Evolutionary conservation across 305 asterid genomes (phyloP).

Genomic region (Solanum aculeatissimum): DNA sequence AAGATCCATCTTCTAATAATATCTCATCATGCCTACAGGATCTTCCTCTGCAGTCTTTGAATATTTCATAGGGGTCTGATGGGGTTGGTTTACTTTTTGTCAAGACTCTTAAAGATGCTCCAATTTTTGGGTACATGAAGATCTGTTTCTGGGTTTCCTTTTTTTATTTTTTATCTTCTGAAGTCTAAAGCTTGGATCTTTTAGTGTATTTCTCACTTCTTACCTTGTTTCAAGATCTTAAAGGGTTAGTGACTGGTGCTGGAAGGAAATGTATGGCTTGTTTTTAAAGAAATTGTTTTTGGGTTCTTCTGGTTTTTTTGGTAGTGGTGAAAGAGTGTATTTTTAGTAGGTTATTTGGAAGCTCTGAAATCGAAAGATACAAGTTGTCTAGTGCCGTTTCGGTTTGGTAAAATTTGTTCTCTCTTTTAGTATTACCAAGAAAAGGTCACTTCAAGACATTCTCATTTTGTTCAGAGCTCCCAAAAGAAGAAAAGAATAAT

Average conservation of each 20-base stretch:
- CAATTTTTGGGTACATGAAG: not conserved
- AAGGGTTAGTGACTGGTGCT: too few species aligned
- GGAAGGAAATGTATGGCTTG: not conserved
- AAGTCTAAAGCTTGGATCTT: not conserved
- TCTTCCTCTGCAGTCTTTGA: not conserved
- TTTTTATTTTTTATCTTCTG: not conserved
- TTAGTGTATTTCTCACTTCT: not conserved
- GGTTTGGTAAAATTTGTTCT: conserved; percentile 12
- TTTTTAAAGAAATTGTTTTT: not conserved
- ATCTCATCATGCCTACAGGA: not conserved
- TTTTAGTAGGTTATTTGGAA: not conserved
- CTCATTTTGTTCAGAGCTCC: not conserved
- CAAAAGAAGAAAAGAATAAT: not conserved
- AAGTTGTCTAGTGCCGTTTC: conserved; percentile 24
- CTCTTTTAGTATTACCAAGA: conserved; percentile 3
- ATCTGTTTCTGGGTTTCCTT: not conserved
- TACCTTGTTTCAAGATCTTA: not conserved
- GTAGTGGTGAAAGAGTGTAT: not conserved
- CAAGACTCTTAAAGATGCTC: not conserved
- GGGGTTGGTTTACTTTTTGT: not conserved
- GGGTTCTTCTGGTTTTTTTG: not conserved
- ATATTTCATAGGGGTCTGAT: not conserved
- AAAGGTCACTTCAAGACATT: not conserved
- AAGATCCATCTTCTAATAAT: not conserved
- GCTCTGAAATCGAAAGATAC: conserved; percentile 11